These are phyloP conservation scores for Lactarius quietus DNA, from an alignment of 768 basidiomycete species.

Conservation along the genomic window DNA sequence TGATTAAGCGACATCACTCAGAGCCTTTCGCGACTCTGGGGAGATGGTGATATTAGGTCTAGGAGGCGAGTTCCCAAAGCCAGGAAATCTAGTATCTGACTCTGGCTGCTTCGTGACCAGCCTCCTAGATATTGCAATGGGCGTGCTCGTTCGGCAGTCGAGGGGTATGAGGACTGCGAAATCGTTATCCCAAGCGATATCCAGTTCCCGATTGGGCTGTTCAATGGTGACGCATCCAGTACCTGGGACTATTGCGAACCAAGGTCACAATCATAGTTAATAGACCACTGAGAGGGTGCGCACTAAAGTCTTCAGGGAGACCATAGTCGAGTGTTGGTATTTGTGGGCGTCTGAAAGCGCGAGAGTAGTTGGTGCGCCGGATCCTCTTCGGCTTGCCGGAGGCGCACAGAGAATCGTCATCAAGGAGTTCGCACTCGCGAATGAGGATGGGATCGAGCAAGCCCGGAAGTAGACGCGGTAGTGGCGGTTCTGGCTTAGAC, in stretches of 20 bases:
- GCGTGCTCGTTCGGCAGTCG: background rate
- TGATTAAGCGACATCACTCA: too few relatives aligned
- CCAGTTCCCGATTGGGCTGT: background rate
- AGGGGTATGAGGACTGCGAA: background rate
- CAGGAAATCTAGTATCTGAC: background rate
- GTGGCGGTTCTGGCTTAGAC: background rate
- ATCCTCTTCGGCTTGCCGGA: too few relatives aligned
- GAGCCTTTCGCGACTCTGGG: too few relatives aligned
- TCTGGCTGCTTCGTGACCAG: background rate
- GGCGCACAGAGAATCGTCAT: background rate
- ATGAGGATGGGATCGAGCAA: background rate
- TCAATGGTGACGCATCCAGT: background rate
- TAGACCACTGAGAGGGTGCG: background rate
- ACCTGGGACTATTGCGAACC: background rate
- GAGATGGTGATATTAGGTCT: too few relatives aligned
- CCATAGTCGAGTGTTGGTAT: constrained; percentile 9
- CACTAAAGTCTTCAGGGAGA: background rate
- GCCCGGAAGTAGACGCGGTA: background rate
- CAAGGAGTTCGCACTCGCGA: background rate
- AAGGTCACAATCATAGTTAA: background rate
- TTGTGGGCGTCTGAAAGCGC: background rate
- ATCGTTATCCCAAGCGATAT: background rate
- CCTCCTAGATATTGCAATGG: background rate
- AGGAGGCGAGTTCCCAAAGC: background rate
- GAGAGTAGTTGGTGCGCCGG: background rate